These are phyloP conservation scores for Aspergillus olivimuriae DNA, from an alignment of 495 filamentous ascomycete species.

Conservation along the genomic window DNA sequence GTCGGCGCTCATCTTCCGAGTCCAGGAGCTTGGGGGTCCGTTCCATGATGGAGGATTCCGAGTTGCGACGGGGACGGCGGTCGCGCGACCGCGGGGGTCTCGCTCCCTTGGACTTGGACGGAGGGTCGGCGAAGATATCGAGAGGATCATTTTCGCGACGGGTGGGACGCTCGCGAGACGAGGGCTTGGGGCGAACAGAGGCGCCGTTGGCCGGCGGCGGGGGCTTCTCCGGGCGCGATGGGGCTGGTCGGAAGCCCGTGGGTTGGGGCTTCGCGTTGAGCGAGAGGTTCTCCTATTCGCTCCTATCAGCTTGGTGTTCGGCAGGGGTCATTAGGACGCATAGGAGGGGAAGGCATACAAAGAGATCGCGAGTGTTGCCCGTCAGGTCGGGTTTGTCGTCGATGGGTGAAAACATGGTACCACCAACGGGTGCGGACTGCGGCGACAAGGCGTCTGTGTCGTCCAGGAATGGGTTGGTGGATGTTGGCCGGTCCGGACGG, in stretches of 20 bases:
- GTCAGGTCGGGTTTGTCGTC: constrained; percentile 46
- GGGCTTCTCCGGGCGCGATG: constrained; percentile 25
- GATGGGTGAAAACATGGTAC: constrained; percentile 50
- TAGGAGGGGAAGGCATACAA: constrained; percentile 58
- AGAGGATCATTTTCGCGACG: constrained; percentile 34
- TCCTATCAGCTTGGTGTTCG: neutral
- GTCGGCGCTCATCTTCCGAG: constrained; percentile 68
- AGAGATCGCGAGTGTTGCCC: constrained; percentile 72
- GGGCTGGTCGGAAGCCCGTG: constrained; percentile 36
- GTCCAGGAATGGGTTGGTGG: constrained; percentile 91
- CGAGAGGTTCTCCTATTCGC: constrained; percentile 41
- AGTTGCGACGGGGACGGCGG: constrained; percentile 78
- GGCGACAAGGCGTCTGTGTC: constrained; percentile 49
- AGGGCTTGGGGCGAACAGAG: constrained; percentile 21
- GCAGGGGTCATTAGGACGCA: neutral
- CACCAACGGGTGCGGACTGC: constrained; percentile 40
- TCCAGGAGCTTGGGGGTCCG: constrained; percentile 50
- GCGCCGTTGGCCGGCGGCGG: constrained; percentile 21
- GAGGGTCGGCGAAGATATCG: constrained; percentile 56
- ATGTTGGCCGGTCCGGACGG: constrained; percentile 62
- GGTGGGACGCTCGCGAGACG: constrained; percentile 24
- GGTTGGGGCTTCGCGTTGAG: constrained; percentile 30
- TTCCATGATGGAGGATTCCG: constrained; percentile 85
- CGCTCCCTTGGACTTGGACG: constrained; percentile 26
- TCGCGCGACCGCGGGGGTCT: constrained; percentile 23